These are phyloP conservation scores for Acidiella bohemica DNA, from an alignment of 495 filamentous ascomycete species.

Conservation along the genomic window DNA sequence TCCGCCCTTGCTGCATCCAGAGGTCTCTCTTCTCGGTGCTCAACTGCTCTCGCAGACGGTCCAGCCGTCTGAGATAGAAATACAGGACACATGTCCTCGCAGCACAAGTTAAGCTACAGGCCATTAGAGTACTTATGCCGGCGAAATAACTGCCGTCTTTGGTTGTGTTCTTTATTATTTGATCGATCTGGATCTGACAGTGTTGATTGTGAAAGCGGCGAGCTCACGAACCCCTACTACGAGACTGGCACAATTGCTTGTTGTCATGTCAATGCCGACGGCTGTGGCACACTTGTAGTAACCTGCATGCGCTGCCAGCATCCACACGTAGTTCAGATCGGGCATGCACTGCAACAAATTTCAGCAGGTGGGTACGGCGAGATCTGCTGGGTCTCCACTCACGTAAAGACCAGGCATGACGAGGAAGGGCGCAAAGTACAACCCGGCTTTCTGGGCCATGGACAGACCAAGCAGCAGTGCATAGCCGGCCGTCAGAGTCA, in stretches of 20 bases:
- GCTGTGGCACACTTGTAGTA: neutral
- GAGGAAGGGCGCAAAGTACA: neutral
- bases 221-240: too few species aligned
- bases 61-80: neutral
- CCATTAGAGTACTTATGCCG: neutral
- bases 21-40: neutral
- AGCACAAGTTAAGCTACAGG: neutral
- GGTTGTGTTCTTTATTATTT: neutral
- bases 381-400: neutral
- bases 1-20: neutral
- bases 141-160: neutral
- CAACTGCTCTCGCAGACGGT: neutral
- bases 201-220: too few species aligned
- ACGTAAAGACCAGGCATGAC: neutral
- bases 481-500: neutral
- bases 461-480: neutral
- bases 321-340: neutral
- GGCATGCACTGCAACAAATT: neutral
- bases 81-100: neutral
- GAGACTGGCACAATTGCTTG: neutral
- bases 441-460: neutral
- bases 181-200: too few species aligned
- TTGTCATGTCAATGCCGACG: neutral
- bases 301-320: neutral
- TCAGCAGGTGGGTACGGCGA: neutral